Conservation (phyloP, 1,284 basidiomycete genomes). For the Polyporus tsugae region DNA sequence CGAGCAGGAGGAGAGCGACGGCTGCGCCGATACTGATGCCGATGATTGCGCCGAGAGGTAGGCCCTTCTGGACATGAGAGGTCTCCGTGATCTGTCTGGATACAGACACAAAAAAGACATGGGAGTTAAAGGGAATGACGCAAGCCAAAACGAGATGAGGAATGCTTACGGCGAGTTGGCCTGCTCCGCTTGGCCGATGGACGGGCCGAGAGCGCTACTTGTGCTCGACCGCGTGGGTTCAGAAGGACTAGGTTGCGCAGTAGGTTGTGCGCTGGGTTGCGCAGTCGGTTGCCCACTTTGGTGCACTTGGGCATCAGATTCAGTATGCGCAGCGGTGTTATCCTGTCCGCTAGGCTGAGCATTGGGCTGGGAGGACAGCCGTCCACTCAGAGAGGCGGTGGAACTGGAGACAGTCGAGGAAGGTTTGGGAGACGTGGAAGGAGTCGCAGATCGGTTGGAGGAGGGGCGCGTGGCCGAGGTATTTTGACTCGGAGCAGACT, state of each 20-base stretch:
- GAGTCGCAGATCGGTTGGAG: not conserved
- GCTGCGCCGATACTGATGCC: slow-evolving; percentile 44
- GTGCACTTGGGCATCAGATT: not conserved
- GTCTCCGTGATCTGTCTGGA: slow-evolving; percentile 17
- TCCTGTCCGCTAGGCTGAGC: not conserved
- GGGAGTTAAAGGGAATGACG: not conserved
- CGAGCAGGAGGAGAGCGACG: slow-evolving; percentile 43
- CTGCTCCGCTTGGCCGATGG: slow-evolving; percentile 22
- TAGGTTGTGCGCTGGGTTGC: slow-evolving; percentile 13
- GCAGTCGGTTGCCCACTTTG: not conserved
- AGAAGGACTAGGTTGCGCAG: slow-evolving; percentile 1
- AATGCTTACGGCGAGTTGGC: slow-evolving; percentile 22
- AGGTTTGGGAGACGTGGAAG: not conserved
- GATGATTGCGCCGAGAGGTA: slow-evolving; percentile 38
- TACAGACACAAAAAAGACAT: not conserved
- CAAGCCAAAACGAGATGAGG: not conserved
- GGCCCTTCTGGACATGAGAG: slow-evolving; percentile 13
- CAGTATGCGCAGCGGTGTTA: not conserved
- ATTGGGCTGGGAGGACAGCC: slow-evolving; percentile 6
- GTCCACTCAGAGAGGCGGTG: not conserved
- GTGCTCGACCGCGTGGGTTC: not conserved
- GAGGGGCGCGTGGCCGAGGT: not conserved
- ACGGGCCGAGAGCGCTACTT: not conserved
- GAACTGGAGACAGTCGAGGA: not conserved
- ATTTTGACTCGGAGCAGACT: not conserved